phyloP scores from a whole-genome alignment of 2,329 filamentous ascomycete species.

The Byssoonygena ceratinophila region DNA sequence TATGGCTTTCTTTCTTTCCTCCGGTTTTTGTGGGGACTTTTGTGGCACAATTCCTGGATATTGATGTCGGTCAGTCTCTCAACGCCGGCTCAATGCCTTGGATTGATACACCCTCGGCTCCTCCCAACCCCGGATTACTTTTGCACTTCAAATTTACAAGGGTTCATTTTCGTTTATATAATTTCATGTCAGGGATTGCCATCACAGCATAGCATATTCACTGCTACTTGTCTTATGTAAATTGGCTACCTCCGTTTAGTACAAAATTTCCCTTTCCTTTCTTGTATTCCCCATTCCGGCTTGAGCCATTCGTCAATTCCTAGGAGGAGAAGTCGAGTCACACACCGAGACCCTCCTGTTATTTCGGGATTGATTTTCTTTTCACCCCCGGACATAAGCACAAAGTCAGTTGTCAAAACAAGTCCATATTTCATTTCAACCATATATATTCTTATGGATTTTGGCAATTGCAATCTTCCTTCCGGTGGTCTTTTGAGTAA shows the following conservation, averaged over 20 bases:
- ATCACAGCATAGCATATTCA: neutral
- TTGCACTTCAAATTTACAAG: neutral
- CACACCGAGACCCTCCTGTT: too few relatives aligned
- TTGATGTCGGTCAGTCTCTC: neutral
- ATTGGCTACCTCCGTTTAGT: neutral
- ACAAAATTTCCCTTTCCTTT: neutral
- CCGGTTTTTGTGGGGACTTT: neutral
- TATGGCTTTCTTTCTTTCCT: neutral
- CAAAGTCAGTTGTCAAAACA: too few relatives aligned
- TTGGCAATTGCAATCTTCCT: too few relatives aligned
- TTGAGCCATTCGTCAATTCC: neutral
- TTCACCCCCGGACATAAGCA: too few relatives aligned
- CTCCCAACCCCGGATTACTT: neutral
- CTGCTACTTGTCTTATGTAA: neutral
- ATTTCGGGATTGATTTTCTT: too few relatives aligned
- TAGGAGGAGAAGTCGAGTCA: too few relatives aligned
- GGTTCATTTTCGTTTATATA: neutral
- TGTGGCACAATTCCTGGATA: neutral
- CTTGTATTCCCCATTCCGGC: neutral
- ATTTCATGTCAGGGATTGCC: too few relatives aligned
- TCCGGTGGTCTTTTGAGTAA: too few relatives aligned
- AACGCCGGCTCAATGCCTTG: neutral
- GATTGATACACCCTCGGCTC: neutral
- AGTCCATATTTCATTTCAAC: too few relatives aligned
- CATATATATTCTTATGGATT: too few relatives aligned